These are phyloP conservation scores for Pyrenochaeta sp. DNA, from an alignment of 2,329 filamentous ascomycete species.

Conservation along the genomic window DNA sequence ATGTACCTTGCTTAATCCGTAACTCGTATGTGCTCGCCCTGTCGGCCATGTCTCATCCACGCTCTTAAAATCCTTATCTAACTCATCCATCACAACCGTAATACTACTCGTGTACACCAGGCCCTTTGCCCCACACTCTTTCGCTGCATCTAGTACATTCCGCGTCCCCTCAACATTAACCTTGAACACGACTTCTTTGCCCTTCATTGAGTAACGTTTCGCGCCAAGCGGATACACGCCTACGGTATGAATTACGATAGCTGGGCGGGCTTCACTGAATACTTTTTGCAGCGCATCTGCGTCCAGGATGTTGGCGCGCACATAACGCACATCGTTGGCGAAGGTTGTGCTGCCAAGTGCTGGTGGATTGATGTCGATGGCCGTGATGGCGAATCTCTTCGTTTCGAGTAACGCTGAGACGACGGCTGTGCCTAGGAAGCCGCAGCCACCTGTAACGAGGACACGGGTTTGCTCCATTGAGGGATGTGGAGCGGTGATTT, in stretches of 20 bases:
- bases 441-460: conserved; percentile 58
- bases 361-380: conserved; percentile 51
- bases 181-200: conserved; percentile 68
- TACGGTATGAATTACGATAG: conserved; percentile 91
- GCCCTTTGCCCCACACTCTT: conserved; percentile 73
- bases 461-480: conserved; percentile 43
- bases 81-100: conserved; percentile 84
- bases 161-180: conserved; percentile 90
- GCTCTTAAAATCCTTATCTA: conserved; percentile 76
- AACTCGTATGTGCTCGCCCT: conserved; percentile 76
- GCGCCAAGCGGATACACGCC: conserved; percentile 54
- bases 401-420: conserved; percentile 49
- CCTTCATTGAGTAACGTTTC: conserved; percentile 50
- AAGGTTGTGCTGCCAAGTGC: conserved; percentile 37
- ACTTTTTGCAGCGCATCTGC: conserved; percentile 43
- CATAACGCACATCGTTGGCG: conserved; percentile 40
- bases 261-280: conserved; percentile 73
- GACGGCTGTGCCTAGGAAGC: conserved; percentile 56
- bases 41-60: conserved; percentile 85
- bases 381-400: conserved; percentile 51
- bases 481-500: not conserved
- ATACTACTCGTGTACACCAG: conserved; percentile 93
- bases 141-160: conserved; percentile 77
- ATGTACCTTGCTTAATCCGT: conserved; percentile 85
- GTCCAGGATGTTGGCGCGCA: conserved; percentile 53